Evolutionary conservation across 352 stramenopile species (phyloP).

Genomic region (Thraustotheca clavata): DNA sequence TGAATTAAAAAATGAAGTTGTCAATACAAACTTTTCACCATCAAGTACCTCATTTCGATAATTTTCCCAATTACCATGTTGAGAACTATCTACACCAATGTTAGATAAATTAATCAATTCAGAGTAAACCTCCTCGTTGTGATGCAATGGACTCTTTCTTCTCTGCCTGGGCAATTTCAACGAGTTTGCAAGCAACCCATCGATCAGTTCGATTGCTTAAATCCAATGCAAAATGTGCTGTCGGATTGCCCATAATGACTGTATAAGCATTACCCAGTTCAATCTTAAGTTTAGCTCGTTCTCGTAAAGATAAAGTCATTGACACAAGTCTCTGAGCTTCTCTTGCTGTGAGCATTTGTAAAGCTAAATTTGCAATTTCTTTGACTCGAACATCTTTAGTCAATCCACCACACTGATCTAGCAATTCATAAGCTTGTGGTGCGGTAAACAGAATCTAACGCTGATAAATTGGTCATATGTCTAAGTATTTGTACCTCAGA

Average conservation of each 20-base stretch:
- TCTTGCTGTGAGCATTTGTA: slow-evolving; percentile 77
- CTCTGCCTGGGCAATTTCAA: slow-evolving; percentile 73
- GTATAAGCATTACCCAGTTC: slow-evolving; percentile 79
- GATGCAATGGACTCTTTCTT: slow-evolving; percentile 45
- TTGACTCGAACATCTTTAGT: slow-evolving; percentile 40
- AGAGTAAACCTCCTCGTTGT: slow-evolving; percentile 16
- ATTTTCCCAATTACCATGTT: slow-evolving; percentile 89
- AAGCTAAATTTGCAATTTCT: slow-evolving; percentile 57
- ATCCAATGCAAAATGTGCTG: slow-evolving; percentile 72
- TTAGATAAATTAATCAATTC: background rate
- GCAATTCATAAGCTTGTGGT: slow-evolving; percentile 63
- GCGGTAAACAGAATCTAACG: slow-evolving; percentile 54
- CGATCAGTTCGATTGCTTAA: slow-evolving; percentile 67
- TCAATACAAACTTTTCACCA: slow-evolving; percentile 54
- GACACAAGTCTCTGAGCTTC: slow-evolving; percentile 67
- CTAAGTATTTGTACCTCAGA: slow-evolving; percentile 34
- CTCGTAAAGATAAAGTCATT: slow-evolving; percentile 48
- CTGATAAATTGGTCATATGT: background rate
- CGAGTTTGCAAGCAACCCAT: slow-evolving; percentile 65
- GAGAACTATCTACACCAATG: slow-evolving; percentile 50
- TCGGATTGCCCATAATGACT: slow-evolving; percentile 75
- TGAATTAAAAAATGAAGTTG: slow-evolving; percentile 68
- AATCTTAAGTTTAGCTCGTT: slow-evolving; percentile 68
- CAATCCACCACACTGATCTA: slow-evolving; percentile 65
- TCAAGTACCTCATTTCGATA: slow-evolving; percentile 87